Evolutionary conservation across 306 rosid genomes (phyloP), one percentile per base, ranked within the genome.

Genomic region (Prinsepia uniflora): DNA sequence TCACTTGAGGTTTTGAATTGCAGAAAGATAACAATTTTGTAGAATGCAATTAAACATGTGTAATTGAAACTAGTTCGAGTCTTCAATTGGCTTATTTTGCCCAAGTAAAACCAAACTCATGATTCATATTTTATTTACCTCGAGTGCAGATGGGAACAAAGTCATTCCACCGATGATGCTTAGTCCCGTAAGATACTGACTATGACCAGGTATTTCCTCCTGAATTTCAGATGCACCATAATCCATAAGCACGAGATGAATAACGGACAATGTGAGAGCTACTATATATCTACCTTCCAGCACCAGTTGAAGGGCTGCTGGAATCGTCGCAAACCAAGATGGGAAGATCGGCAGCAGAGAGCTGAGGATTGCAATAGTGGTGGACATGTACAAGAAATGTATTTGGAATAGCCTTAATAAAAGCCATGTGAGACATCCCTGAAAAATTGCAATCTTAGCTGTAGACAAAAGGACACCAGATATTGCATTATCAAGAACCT

Each of bases 131-230:
- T 64, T 47, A 41, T 43, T 59, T 76, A 94, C 99, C 99, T 94
- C 99, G 4, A 94, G 58, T 18, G 97, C 96, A 8, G 97, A 94
- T 43, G 95, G 89, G 75, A 94, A 94, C 83, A 94, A 83, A 45
- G 99, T 87, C 95, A 94, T 82, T 79, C 99, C 99, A 66, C 99
- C 99, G 76, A 94, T 78, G 85, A 94, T 91, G 86, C 99, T 94
- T 10, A 94, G 90, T 7, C 97, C 99, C 15, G 91, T 85, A 65
- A 94, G 99, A 72, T 90, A 94, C 39, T 89, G 83, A 79, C 99
- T 94, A 58, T 89, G 84, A 36, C 97, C 99, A 0, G 99, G 99
- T 65, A 86, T 87, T 49, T 86, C 91, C 82, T 91, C 95, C 40
- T 89, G 97, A 70, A 94, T 94, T 77, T 87, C 99, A 0, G 96